Conservation (phyloP, 148 eudicot species). For the Vaccinium myrtillus region DNA sequence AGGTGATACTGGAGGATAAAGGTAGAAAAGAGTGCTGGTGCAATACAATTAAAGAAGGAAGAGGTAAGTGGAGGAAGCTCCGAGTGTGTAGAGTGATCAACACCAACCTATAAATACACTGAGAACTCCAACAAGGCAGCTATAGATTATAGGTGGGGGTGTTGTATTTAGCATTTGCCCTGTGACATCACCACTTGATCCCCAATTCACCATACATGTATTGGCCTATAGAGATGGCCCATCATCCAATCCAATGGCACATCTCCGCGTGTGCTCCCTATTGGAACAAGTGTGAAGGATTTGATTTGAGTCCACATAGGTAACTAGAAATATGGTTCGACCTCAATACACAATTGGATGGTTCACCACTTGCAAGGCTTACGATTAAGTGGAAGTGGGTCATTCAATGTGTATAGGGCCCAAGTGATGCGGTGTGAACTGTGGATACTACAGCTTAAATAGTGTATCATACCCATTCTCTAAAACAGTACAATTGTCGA, state of each 20-base stretch:
- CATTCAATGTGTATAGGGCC: background rate
- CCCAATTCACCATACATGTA: background rate
- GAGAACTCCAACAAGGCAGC: background rate
- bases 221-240: background rate
- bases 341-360: background rate
- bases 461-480: background rate
- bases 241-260: background rate
- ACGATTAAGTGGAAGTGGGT: background rate
- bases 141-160: background rate
- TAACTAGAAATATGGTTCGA: background rate
- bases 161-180: background rate
- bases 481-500: background rate
- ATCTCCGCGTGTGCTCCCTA: background rate
- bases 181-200: background rate
- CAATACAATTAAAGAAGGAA: background rate
- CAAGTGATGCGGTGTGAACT: background rate
- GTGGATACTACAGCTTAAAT: background rate
- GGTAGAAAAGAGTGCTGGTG: background rate
- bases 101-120: background rate
- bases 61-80: background rate
- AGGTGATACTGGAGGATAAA: background rate
- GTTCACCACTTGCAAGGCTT: conserved; percentile 1
- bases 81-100: background rate
- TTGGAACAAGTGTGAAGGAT: background rate
- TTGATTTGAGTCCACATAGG: background rate